Conservation (phyloP, 2,329 filamentous ascomycete species). For the Trematosphaeria pertusa region DNA sequence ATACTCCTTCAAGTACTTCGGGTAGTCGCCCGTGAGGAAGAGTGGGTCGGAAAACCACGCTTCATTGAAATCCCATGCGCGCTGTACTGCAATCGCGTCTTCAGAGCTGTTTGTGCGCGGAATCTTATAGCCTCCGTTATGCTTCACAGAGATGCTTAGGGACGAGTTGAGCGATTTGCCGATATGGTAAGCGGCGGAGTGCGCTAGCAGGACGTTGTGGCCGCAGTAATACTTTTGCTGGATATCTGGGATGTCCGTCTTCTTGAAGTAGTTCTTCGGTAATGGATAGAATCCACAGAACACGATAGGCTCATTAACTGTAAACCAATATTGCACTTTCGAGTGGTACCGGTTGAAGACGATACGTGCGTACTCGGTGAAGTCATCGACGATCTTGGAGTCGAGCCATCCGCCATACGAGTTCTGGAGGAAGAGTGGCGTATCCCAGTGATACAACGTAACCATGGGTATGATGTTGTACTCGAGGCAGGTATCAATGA, state of each 20-base stretch:
- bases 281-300: slow-evolving; percentile 40
- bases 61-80: slow-evolving; percentile 48
- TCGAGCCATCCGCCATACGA: slow-evolving; percentile 50
- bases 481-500: slow-evolving; percentile 54
- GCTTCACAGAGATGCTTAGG: slow-evolving; percentile 47
- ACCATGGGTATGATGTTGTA: slow-evolving; percentile 54
- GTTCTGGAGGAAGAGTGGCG: slow-evolving; percentile 43
- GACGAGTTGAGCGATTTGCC: slow-evolving; percentile 52
- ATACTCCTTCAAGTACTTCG: slow-evolving; percentile 46
- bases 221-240: slow-evolving; percentile 46
- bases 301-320: slow-evolving; percentile 51
- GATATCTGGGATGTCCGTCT: slow-evolving; percentile 40
- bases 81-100: slow-evolving; percentile 43
- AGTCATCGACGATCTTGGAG: slow-evolving; percentile 41
- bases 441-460: slow-evolving; percentile 55
- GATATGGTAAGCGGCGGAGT: slow-evolving; percentile 49
- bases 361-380: slow-evolving; percentile 50
- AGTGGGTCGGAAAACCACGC: slow-evolving; percentile 55
- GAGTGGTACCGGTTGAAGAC: slow-evolving; percentile 49
- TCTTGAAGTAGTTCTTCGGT: slow-evolving; percentile 47
- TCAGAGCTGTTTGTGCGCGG: slow-evolving; percentile 42
- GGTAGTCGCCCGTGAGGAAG: slow-evolving; percentile 55
- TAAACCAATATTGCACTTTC: slow-evolving; percentile 51
- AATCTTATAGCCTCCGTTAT: slow-evolving; percentile 47
- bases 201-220: slow-evolving; percentile 46